Evolutionary conservation across 1,139 yeast genomes (phyloP).

Genomic region (Insectozyma bohioensis): DNA sequence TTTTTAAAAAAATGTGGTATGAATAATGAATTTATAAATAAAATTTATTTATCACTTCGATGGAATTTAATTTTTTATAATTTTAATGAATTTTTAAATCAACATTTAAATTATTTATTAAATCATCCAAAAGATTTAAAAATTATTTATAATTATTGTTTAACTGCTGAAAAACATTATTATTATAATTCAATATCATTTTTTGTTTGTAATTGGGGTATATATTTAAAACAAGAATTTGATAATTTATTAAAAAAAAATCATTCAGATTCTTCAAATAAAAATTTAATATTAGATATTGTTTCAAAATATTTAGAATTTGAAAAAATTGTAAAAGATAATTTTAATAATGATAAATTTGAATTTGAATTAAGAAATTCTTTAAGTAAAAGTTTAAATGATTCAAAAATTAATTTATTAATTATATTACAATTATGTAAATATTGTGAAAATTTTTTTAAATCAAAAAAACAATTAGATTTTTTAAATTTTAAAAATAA

Average conservation of each 20-base stretch:
- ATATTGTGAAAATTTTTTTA: slow-evolving; percentile 35
- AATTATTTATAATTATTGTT: slow-evolving; percentile 21
- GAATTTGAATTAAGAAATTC: slow-evolving; percentile 31
- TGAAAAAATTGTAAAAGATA: not conserved
- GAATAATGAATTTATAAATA: slow-evolving; percentile 19
- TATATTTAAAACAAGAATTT: slow-evolving; percentile 5
- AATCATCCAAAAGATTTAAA: slow-evolving; percentile 17
- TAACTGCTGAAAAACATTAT: slow-evolving; percentile 17
- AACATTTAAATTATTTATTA: slow-evolving; percentile 22
- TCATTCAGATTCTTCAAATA: not conserved
- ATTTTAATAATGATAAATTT: slow-evolving; percentile 17
- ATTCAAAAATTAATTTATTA: slow-evolving; percentile 17
- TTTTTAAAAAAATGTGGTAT: slow-evolving; percentile 26
- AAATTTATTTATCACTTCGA: slow-evolving; percentile 22
- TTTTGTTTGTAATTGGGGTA: slow-evolving; percentile 25
- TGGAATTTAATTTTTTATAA: slow-evolving; percentile 34
- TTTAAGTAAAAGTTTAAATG: slow-evolving; percentile 25
- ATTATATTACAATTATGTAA: slow-evolving; percentile 31
- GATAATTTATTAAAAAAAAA: slow-evolving; percentile 1
- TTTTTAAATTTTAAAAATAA: slow-evolving; percentile 21
- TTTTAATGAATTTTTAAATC: slow-evolving; percentile 20
- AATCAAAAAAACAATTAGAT: slow-evolving; percentile 15
- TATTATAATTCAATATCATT: slow-evolving; percentile 20
- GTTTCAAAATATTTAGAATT: slow-evolving; percentile 2
- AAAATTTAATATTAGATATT: not conserved